These are phyloP conservation scores for Ziziphus jujuba DNA, from an alignment of 306 rosid species.

Conservation along the genomic window DNA sequence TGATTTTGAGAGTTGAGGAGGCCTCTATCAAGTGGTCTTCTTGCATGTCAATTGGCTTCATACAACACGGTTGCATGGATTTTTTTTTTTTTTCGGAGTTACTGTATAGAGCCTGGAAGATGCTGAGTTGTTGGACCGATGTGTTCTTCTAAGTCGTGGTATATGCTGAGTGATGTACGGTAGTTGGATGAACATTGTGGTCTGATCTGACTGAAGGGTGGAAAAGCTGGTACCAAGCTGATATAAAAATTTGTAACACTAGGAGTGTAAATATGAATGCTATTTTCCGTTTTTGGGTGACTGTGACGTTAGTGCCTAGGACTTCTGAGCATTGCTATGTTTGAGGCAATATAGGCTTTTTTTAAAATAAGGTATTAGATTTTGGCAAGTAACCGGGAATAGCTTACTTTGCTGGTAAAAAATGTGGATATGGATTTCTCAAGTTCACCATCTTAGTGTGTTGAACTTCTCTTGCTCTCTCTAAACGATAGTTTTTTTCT, in stretches of 20 bases:
- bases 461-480: no score
- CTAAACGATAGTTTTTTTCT: no score
- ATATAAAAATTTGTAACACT: constrained; percentile 6
- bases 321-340: neutral
- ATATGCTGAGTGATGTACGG: neutral
- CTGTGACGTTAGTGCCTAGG: neutral
- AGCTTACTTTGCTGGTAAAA: neutral
- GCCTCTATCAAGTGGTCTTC: no score
- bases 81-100: neutral
- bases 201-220: neutral
- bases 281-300: constrained; percentile 16
- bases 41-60: no score
- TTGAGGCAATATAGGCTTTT: neutral
- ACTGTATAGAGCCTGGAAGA: neutral
- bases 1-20: no score
- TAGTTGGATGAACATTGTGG: neutral
- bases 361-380: neutral
- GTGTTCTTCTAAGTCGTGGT: neutral
- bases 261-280: constrained; percentile 21
- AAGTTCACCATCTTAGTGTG: no score
- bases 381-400: neutral
- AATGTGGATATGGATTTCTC: neutral
- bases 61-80: no score
- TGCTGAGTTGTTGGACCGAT: neutral
- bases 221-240: neutral